Conservation (phyloP, 495 filamentous ascomycete genomes). For the Neurospora sp. region DNA sequence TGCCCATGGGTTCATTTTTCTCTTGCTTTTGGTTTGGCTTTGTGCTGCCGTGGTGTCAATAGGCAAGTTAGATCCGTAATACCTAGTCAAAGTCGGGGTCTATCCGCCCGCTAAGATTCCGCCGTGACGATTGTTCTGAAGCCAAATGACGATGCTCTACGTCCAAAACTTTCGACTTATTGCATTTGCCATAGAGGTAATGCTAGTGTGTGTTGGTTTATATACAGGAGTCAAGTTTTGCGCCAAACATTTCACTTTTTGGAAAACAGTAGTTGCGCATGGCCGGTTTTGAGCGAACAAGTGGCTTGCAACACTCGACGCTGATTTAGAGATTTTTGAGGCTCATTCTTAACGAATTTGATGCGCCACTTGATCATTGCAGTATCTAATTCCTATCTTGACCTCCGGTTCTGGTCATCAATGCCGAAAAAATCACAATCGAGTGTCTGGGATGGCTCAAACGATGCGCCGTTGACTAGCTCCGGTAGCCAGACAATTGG, state of each 20-base stretch:
- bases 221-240: background rate
- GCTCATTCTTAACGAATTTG: accelerated
- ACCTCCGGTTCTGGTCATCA: accelerated
- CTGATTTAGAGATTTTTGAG: background rate
- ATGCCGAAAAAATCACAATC: background rate
- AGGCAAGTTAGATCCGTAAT: background rate
- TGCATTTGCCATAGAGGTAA: too few species aligned
- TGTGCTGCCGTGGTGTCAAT: background rate
- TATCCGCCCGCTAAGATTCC: background rate
- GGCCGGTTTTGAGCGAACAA: background rate
- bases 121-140: background rate
- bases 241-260: background rate
- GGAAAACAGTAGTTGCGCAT: background rate
- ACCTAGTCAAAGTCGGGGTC: background rate
- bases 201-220: accelerated
- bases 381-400: background rate
- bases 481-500: background rate
- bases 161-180: background rate
- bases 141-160: background rate
- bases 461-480: background rate
- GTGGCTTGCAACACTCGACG: background rate
- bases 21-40: too few species aligned
- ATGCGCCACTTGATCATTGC: background rate
- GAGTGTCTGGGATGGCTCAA: background rate
- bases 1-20: too few species aligned